Base-by-base conservation (phyloP, 1,139 yeast species). In the Eremothecium coryli region DNA sequence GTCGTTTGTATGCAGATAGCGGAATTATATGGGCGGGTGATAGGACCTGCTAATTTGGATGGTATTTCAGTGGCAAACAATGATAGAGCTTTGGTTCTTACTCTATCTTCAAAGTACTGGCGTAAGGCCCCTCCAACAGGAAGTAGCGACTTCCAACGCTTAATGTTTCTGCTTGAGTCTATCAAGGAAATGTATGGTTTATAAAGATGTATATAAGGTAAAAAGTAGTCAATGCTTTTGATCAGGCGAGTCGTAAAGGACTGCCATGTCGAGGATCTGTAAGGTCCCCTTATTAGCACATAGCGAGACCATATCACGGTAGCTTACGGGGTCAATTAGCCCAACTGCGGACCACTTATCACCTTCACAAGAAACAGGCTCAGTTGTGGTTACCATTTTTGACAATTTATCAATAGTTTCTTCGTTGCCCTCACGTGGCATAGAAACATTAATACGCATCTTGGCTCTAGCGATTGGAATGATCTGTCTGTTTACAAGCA, bases 391-490 rank as follows among this genome's bases (percentile, higher is more conserved):
- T 14, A 78, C 60, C 6, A 49, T 36, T 20, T 34, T 41, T n/a
- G 41, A 41, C 9, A 53, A 20, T 30, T 46, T 43, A 16, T 47
- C 49, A 11, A 54, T 45, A 2, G 43, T 17, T 13, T 50, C 58
- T 36, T 66, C 65, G 3, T 61, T 52, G 10, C 66, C 65, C 16
- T 66, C 60, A 14, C 12, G 18, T 23, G 37, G 30, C 22, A 78
- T 52, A 0, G 68, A 59, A 10, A 82, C 65, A 46, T 78, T 75
- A 18, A 90, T 70, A 60, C 85, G 78, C 98, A 90, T 90, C 50
- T 82, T 81, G 0, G 98, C 97, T 46, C 98, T 70, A 0, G 86
- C 93, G 42, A 90, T 88, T 8, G 98, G 97, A 26, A 90, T 79
- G 29, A 86, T 65, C 56, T 90, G 97, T 48, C 73, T 72, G 24